Base-by-base conservation (phyloP, 2,329 filamentous ascomycete species). In the Diaporthe vaccinii region DNA sequence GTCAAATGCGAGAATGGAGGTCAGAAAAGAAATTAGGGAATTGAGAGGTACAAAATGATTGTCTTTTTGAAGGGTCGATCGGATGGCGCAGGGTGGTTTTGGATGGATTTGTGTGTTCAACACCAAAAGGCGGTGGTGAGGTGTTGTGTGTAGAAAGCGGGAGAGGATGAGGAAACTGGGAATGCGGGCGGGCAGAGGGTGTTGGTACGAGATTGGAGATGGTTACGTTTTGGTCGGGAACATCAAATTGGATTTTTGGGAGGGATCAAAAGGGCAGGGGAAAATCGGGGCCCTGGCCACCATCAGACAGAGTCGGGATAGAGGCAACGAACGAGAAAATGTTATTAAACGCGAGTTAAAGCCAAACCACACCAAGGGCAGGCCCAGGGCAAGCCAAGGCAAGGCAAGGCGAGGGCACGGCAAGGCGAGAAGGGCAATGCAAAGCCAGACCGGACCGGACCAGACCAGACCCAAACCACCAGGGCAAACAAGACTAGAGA, bases 201-300 rank as follows among this genome's bases (percentile, higher is more conserved):
- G 55, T 74, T 71, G 67, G 71, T 72, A 74, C 61, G 76, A 72
- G 78, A 79, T 82, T 84, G 86, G 87, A 86, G 87, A 89, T 88
- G 86, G 85, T 85, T 87, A 86, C 85, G 83, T 84, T 87, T 87
- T 88, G 86, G 84, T 82, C 81, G 82, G 79, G 79, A 83, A 83
- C 82, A 83, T 84, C 84, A 84, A 84, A 85, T 69, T 69, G 65
- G 65, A 84, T 84, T 82, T 83, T 83, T 84, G 84, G 84, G 84
- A 84, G 82, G 83, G 81, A 73, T 67, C 53, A 77, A 76, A 83
- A 82, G 81, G 79, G 78, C 65, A 69, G 82, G 81, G 82, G 82
- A 87, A 88, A 88, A 88, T 84, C 85, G 86, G 86, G 86, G 86
- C 86, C 78, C 75, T 80, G 79, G 79, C 79, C 79, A 79, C 75